These are phyloP conservation scores for Capsella rubella DNA, from an alignment of 441 rosid genomes.

Conservation along the genomic window DNA sequence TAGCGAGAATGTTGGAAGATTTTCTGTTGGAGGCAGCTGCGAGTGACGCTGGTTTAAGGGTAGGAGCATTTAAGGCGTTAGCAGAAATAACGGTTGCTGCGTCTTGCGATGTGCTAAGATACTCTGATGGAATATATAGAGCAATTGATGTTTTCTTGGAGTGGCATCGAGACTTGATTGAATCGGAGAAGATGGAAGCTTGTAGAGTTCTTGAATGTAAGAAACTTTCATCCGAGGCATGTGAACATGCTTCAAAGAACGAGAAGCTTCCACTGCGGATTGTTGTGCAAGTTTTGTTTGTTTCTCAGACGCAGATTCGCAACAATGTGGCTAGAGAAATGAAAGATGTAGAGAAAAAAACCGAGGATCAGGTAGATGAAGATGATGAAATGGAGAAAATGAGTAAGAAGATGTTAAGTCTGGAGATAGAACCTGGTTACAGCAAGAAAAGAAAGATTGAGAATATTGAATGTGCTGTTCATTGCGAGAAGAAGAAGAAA, in stretches of 20 bases:
- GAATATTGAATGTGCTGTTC: slow-evolving; percentile 35
- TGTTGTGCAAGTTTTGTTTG: slow-evolving; percentile 61
- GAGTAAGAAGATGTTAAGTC: slow-evolving; percentile 73
- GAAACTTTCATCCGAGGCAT: slow-evolving; percentile 72
- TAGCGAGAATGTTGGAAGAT: slow-evolving; percentile 74
- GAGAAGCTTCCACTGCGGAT: slow-evolving; percentile 76
- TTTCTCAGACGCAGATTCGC: slow-evolving; percentile 66
- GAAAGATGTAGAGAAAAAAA: slow-evolving; percentile 38
- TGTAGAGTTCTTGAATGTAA: slow-evolving; percentile 69
- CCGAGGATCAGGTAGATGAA: slow-evolving; percentile 34
- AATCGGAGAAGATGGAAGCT: slow-evolving; percentile 66
- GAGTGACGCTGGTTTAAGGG: slow-evolving; percentile 53
- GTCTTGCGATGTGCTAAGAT: slow-evolving; percentile 52
- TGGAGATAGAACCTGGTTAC: slow-evolving; percentile 52
- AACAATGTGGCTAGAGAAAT: slow-evolving; percentile 49
- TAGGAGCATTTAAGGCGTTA: slow-evolving; percentile 55
- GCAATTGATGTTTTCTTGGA: slow-evolving; percentile 77
- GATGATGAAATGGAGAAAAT: slow-evolving; percentile 58
- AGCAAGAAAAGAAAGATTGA: slow-evolving; percentile 32
- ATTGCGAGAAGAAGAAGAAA: slow-evolving; percentile 45
- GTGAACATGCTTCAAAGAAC: slow-evolving; percentile 73
- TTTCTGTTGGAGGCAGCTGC: slow-evolving; percentile 66
- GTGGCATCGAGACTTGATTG: slow-evolving; percentile 62
- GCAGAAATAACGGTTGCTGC: slow-evolving; percentile 61
- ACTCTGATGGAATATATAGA: slow-evolving; percentile 74